Percentiles rank a stretch among this genome's conserved stretches.
Conservation (phyloP, 1,284 basidiomycete genomes). For the Quambalaria eucalypti region DNA sequence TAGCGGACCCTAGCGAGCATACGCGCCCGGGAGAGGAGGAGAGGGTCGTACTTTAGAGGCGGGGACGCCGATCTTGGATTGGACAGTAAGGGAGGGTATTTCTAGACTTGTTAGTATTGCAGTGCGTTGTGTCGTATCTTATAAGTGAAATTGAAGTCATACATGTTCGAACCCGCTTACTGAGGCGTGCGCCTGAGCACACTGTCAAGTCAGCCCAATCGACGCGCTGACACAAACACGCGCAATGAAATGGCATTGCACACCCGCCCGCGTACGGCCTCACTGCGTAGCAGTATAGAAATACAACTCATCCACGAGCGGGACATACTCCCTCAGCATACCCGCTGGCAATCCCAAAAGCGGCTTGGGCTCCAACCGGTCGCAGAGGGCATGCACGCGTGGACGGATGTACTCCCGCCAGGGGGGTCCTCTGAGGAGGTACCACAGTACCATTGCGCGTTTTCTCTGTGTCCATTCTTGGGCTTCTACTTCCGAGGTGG, state of each 20-base stretch:
- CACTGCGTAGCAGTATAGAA: conserved; percentile 1
- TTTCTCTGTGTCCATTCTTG: conserved; percentile 71
- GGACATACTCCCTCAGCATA: not conserved
- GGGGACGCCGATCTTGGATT: no score
- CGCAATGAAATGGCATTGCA: no score
- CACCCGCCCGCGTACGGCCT: no score
- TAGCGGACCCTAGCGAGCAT: not conserved
- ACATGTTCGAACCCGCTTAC: no score
- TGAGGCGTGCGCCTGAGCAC: no score
- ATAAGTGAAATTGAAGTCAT: no score
- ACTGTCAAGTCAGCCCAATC: no score
- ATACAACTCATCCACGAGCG: not conserved
- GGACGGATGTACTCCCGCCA: conserved; percentile 55
- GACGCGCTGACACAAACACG: no score
- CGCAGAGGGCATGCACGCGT: not conserved
- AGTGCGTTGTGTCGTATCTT: no score
- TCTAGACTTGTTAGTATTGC: no score
- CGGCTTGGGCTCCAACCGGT: not conserved
- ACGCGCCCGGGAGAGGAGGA: not conserved
- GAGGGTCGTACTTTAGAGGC: no score
- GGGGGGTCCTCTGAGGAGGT: conserved; percentile 75
- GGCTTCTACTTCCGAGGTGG: conserved; percentile 45
- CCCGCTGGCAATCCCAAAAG: not conserved
- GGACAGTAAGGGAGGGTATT: no score
- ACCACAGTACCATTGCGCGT: conserved; percentile 65